These are phyloP conservation scores for Phytopythium litorale DNA, from an alignment of 352 stramenopile species.

Conservation along the genomic window DNA sequence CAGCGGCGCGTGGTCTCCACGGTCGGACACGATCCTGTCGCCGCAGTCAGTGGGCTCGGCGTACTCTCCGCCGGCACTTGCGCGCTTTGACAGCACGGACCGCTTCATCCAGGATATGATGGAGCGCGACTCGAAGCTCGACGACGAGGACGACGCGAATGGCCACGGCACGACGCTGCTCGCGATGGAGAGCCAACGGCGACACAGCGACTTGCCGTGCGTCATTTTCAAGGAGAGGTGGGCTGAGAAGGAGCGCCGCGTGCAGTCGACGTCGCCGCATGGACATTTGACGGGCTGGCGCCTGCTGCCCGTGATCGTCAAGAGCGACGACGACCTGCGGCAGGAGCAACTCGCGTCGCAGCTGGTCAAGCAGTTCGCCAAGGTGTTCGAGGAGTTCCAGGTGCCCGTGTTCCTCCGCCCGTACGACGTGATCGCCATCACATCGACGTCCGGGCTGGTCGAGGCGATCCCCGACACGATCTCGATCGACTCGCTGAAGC, in stretches of 20 bases:
- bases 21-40: constrained; percentile 50
- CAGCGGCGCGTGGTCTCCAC: constrained; percentile 48
- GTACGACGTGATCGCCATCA: constrained; percentile 97
- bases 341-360: constrained; percentile 98
- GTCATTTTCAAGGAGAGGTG: constrained; percentile 95
- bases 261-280: constrained; percentile 86
- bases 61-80: constrained; percentile 46
- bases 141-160: constrained; percentile 46
- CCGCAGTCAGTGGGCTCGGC: constrained; percentile 56
- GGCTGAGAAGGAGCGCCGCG: constrained; percentile 91
- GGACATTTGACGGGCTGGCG: constrained; percentile 85
- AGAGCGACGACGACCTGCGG: constrained; percentile 97
- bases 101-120: constrained; percentile 63
- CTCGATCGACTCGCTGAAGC: constrained; percentile 97
- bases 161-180: constrained; percentile 8
- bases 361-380: constrained; percentile 93
- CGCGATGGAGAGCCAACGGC: constrained; percentile 4
- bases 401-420: constrained; percentile 93
- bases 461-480: constrained; percentile 97
- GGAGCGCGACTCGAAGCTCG: constrained; percentile 69
- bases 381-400: constrained; percentile 93
- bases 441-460: constrained; percentile 92
- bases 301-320: constrained; percentile 95
- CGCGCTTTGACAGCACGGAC: constrained; percentile 77
- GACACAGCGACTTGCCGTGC: constrained; percentile 29